Percentiles rank a stretch among this genome's conserved stretches.
phyloP scores from a whole-genome alignment of 148 eudicot species.

The Rhododendron ferrugineum region DNA sequence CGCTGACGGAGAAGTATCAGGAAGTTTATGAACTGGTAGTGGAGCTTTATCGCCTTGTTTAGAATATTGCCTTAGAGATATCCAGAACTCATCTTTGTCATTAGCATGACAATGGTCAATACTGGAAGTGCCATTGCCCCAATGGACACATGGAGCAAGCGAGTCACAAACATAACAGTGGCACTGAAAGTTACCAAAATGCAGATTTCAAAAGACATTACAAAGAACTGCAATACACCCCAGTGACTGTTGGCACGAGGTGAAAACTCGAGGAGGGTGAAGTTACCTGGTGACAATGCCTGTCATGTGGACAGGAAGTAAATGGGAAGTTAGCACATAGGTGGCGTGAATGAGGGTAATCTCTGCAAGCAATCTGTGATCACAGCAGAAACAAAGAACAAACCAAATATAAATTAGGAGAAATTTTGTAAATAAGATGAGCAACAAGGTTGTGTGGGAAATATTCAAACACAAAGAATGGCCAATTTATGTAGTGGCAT shows the following conservation, averaged over 20 bases:
- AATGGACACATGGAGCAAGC: conserved; percentile 69
- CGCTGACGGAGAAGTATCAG: conserved; percentile 14
- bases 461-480: neutral
- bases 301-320: conserved; percentile 57
- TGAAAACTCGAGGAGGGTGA: neutral
- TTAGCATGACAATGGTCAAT: conserved; percentile 79
- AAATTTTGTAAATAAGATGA: neutral
- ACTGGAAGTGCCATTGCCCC: conserved; percentile 56
- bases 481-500: neutral
- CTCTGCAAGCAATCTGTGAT: conserved; percentile 92
- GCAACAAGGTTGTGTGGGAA: neutral
- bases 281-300: conserved; percentile 52
- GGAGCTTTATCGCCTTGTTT: conserved; percentile 32
- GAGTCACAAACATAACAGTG: conserved; percentile 95
- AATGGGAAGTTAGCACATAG: conserved; percentile 80
- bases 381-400: neutral
- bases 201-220: neutral
- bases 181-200: conserved; percentile 54
- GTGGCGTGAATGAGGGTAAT: conserved; percentile 92
- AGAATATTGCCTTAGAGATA: conserved; percentile 33
- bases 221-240: neutral
- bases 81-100: conserved; percentile 66
- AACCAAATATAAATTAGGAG: neutral
- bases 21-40: conserved; percentile 18
- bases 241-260: neutral